These are phyloP conservation scores for Luffa acutangula DNA, from an alignment of 306 rosid species.

Conservation along the genomic window DNA sequence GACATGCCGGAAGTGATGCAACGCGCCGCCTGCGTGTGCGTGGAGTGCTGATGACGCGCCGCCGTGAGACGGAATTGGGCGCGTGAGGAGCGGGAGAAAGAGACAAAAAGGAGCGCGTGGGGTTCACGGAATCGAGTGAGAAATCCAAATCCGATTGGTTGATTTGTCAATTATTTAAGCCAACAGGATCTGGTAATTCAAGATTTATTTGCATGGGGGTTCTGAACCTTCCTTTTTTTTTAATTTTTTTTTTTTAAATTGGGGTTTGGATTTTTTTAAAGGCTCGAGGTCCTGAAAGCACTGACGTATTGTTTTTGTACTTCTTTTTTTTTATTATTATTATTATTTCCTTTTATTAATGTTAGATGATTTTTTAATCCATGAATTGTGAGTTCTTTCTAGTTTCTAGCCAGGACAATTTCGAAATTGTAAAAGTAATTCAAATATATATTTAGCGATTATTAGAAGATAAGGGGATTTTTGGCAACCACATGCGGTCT, in stretches of 20 bases:
- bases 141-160: neutral
- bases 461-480: too few species aligned
- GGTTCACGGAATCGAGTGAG: neutral
- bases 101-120: neutral
- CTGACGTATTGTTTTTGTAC: neutral
- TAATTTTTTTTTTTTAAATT: neutral
- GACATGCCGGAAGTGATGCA: constrained; percentile 45
- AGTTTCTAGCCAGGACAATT: too few species aligned
- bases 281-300: neutral
- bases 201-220: constrained; percentile 2
- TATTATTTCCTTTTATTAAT: too few species aligned
- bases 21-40: constrained; percentile 62
- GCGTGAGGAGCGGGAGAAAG: neutral
- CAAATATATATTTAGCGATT: too few species aligned
- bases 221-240: neutral
- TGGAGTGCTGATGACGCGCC: constrained; percentile 29
- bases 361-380: too few species aligned
- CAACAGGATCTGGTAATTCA: neutral
- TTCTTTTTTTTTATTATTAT: neutral
- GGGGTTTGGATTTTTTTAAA: neutral
- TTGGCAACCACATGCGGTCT: too few species aligned
- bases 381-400: too few species aligned
- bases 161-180: neutral
- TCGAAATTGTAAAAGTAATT: too few species aligned
- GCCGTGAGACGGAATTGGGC: neutral